Conservation (phyloP, 805 yeast genomes). For the Candida taoyuanica region DNA sequence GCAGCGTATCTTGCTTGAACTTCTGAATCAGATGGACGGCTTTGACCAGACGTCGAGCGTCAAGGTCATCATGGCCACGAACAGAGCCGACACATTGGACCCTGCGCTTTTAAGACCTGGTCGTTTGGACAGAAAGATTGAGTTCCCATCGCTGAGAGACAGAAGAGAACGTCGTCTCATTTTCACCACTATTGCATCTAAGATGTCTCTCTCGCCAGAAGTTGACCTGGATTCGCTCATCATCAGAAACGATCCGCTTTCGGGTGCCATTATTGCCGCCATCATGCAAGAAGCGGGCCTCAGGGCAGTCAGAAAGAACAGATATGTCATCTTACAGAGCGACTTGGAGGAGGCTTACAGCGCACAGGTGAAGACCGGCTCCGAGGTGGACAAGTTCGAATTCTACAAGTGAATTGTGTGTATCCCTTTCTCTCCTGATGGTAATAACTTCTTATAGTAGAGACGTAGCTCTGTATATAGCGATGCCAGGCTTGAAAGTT, state of each 20-base stretch:
- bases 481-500: conserved; percentile 60
- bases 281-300: conserved; percentile 99
- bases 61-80: conserved; percentile 98
- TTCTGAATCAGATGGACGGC: conserved; percentile 98
- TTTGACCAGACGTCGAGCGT: conserved; percentile 94
- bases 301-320: conserved; percentile 95
- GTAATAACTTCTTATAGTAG: conserved; percentile 3
- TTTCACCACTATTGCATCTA: conserved; percentile 92
- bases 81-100: conserved; percentile 98
- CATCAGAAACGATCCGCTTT: conserved; percentile 91
- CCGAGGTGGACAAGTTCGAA: conserved; percentile 95
- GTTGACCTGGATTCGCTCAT: conserved; percentile 93
- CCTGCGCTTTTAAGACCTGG: conserved; percentile 99
- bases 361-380: conserved; percentile 91
- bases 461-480: conserved; percentile 39
- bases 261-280: conserved; percentile 98
- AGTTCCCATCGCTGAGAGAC: conserved; percentile 93
- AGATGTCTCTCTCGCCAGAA: conserved; percentile 97
- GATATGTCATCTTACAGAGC: conserved; percentile 92
- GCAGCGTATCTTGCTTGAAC: conserved; percentile 92
- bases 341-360: conserved; percentile 98
- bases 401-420: conserved; percentile 70
- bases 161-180: conserved; percentile 97
- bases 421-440: too few species aligned
- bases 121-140: conserved; percentile 95